phyloP scores from a whole-genome alignment of 768 basidiomycete genomes.

The Rhodosporidiobolus sp. region DNA sequence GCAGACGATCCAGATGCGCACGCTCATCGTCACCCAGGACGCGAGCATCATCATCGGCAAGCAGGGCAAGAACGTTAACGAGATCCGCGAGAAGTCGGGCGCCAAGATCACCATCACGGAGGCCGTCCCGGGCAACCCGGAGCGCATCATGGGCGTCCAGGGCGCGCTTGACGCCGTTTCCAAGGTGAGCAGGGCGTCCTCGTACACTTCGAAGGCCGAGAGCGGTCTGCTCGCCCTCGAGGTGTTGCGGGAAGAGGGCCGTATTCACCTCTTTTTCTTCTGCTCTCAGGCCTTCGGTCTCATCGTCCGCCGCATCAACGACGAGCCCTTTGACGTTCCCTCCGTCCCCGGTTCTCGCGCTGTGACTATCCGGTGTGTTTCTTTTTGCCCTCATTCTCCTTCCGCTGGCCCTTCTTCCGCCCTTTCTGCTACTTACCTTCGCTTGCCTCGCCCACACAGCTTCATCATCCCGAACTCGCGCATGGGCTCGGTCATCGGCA shows the following conservation, averaged over 20 bases:
- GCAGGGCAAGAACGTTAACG: slow-evolving; percentile 91
- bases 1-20: slow-evolving; percentile 92
- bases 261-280: not conserved
- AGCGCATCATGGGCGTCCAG: slow-evolving; percentile 93
- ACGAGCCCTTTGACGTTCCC: slow-evolving; percentile 96
- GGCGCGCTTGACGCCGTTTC: slow-evolving; percentile 97
- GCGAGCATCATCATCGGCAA: slow-evolving; percentile 99
- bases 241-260: not conserved
- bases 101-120: slow-evolving; percentile 96
- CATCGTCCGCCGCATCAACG: slow-evolving; percentile 97
- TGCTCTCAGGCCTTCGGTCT: slow-evolving; percentile 83
- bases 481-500: slow-evolving; percentile 98
- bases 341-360: slow-evolving; percentile 97
- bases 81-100: slow-evolving; percentile 95
- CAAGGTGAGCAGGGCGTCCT: slow-evolving; percentile 62
- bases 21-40: slow-evolving; percentile 97
- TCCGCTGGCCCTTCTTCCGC: no score
- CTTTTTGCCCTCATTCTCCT: not conserved
- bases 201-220: not conserved
- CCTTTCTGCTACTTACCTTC: no score
- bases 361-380: slow-evolving; percentile 88
- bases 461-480: slow-evolving; percentile 95
- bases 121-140: slow-evolving; percentile 98
- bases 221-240: not conserved
- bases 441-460: slow-evolving; percentile 14